phyloP scores from a whole-genome alignment of 306 rosid species.

The Lupinus albus region DNA sequence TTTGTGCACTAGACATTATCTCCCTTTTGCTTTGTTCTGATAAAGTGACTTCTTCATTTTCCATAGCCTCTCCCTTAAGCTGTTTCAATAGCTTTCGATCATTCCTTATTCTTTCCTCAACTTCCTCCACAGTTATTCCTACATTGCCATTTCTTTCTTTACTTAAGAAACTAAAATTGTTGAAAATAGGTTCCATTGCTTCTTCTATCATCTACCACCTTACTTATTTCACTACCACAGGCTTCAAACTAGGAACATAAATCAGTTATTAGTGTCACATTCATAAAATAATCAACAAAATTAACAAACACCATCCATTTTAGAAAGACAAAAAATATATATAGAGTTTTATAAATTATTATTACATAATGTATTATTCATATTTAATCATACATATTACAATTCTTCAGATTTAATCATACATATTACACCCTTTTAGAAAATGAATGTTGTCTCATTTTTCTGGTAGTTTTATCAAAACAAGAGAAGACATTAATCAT shows the following conservation, averaged over 20 bases:
- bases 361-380: too few species aligned
- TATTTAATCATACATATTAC: too few species aligned
- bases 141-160: background rate
- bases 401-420: too few species aligned
- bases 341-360: too few species aligned
- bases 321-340: too few species aligned
- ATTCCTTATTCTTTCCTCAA: background rate
- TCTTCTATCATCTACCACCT: background rate
- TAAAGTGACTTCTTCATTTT: background rate
- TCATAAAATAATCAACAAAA: background rate
- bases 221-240: background rate
- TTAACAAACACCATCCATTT: background rate
- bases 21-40: slow-evolving; percentile 39
- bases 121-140: background rate
- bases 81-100: background rate
- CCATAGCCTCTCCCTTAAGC: background rate
- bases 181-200: background rate
- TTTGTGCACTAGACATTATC: slow-evolving; percentile 57
- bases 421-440: too few species aligned
- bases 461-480: too few species aligned
- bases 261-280: background rate
- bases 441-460: too few species aligned
- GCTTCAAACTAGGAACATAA: background rate
- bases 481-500: too few species aligned
- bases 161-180: background rate